Evolutionary conservation across 1,284 basidiomycete species (phyloP), one percentile per base, ranked within the genome.

Genomic region (Cystobasidiaceae sp.): DNA sequence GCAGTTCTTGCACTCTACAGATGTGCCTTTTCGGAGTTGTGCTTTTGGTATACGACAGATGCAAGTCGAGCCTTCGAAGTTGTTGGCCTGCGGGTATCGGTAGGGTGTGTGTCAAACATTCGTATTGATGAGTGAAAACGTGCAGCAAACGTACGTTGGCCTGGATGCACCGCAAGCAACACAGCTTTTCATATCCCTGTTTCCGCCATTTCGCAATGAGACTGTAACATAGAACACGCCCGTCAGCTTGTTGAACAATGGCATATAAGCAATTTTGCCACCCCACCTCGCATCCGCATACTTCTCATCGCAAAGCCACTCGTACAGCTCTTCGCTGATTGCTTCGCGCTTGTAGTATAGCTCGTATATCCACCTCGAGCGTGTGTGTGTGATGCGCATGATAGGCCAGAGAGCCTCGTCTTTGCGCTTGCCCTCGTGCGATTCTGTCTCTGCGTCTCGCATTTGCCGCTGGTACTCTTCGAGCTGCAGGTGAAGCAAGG

Each of bases 151-250:
- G 66, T 72, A 89, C 92, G 78, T 85, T 85, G 2, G 92, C 92
- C 79, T 97, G 94, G 64, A 99, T 97, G 79, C 96, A 99, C 52
- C 96, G 82, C 52, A 97, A 81, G 75, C 96, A 99, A 77, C 96
- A 99, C 33, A 98, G 81, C 76, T 97, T 97, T 79, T 99, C 96
- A 77, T 98, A 99, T 2, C 96, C 96, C 9, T 89, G 81, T 79
- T 97, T 96, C 82, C 98, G 98, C 96, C 96, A 98, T 78, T 98
- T 98, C 30, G 96, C 96, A 77, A 98, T 91, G 76, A 98, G 80
- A 74, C 94, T 97, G 72, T 41, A n/a, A n/a, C n/a, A n/a, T n/a
- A n/a, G n/a, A n/a, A n/a, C n/a, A n/a, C n/a, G n/a, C n/a, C n/a
- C n/a, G n/a, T n/a, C n/a, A n/a, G n/a, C n/a, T n/a, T n/a, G n/a